A percentile compares a stretch with the other conserved stretches of the same genome.
phyloP scores from a whole-genome alignment of 495 filamentous ascomycete genomes.

The Friedmanniomyces simplex region DNA sequence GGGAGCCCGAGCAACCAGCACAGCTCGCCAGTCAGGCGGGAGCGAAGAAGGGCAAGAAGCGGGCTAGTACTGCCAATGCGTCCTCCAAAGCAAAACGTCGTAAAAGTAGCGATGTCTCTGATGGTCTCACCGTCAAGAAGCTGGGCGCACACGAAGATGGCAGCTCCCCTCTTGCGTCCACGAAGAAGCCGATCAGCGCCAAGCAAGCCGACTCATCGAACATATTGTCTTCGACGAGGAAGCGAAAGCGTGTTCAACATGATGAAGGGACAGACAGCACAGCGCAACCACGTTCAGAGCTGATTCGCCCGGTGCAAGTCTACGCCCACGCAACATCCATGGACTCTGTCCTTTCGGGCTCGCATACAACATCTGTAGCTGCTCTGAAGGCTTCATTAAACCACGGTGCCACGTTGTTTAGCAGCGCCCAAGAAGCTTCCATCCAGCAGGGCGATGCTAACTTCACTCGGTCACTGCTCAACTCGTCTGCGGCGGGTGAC shows the following conservation, averaged over 20 bases:
- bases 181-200: neutral
- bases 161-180: neutral
- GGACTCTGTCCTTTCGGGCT: neutral
- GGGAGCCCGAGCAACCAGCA: neutral
- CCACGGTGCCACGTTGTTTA: neutral
- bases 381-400: neutral
- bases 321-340: constrained; percentile 4
- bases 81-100: constrained; percentile 2
- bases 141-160: neutral
- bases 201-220: neutral
- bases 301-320: neutral
- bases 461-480: neutral
- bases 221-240: neutral
- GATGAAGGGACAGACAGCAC: neutral
- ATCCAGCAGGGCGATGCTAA: neutral
- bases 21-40: neutral
- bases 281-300: neutral
- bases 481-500: neutral
- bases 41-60: constrained; percentile 7
- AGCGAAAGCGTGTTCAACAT: neutral
- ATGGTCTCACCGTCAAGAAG: constrained; percentile 7
- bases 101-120: constrained; percentile 7
- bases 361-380: neutral
- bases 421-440: neutral
- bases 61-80: neutral